phyloP scores from a whole-genome alignment of 768 basidiomycete species.

The Calocybe gangraenosa region DNA sequence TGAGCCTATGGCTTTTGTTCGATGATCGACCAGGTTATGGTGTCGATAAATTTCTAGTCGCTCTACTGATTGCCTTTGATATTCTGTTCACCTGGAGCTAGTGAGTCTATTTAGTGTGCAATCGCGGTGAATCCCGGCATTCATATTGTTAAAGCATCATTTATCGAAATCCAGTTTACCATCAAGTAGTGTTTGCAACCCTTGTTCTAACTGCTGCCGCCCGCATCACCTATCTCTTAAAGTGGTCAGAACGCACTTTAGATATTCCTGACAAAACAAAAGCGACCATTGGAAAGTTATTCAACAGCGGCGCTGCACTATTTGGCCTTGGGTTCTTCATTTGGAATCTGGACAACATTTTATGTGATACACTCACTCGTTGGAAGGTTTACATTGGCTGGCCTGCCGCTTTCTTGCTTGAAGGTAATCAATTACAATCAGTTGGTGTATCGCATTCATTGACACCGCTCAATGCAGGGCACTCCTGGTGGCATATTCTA shows the following conservation, averaged over 20 bases:
- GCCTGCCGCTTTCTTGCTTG: constrained; percentile 63
- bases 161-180: constrained; percentile 75
- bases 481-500: constrained; percentile 74
- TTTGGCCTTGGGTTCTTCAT: constrained; percentile 66
- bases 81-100: constrained; percentile 67
- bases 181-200: constrained; percentile 67
- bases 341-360: constrained; percentile 82
- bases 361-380: constrained; percentile 53
- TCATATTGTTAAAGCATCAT: constrained; percentile 38
- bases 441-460: neutral
- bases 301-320: constrained; percentile 47
- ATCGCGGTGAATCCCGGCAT: constrained; percentile 1
- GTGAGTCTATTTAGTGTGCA: constrained; percentile 38
- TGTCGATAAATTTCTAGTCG: constrained; percentile 33
- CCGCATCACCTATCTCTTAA: constrained; percentile 51
- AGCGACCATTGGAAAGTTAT: constrained; percentile 36
- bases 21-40: constrained; percentile 52
- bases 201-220: constrained; percentile 46
- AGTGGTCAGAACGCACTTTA: constrained; percentile 32
- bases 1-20: constrained; percentile 56
- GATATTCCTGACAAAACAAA: constrained; percentile 41
- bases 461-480: constrained; percentile 35
- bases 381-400: constrained; percentile 58
- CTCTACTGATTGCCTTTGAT: constrained; percentile 43
- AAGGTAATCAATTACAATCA: constrained; percentile 37